Base-by-base conservation (phyloP, 2,329 filamentous ascomycete genomes). In the Cladosporium halotolerans region DNA sequence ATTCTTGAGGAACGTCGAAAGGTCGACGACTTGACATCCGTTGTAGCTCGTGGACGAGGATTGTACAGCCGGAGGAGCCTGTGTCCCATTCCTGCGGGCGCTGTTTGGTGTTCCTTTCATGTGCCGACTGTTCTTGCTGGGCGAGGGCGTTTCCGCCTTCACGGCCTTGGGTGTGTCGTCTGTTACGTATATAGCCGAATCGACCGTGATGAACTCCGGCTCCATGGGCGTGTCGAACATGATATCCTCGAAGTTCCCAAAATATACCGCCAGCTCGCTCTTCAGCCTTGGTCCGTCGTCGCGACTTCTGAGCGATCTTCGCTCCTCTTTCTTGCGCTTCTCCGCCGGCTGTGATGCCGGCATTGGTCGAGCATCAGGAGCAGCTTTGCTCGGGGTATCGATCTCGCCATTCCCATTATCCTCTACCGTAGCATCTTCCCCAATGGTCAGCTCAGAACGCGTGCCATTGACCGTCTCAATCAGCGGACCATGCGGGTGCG, bases 231-330 rank as follows among this genome's bases (percentile, higher is more conserved):
- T 14, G 66, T 95, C 88, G 57, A 88, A 90, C 72, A 97, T 89
- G 60, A 96, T 82, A 68, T 95, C 89, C 71, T 96, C 91, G 70
- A 96, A 97, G 65, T 95, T 91, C 49, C 88, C 84, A 66, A 97
- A 96, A 72, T 96, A 97, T 45, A 83, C 81, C 36, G 90, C 85
- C 57, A 97, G 78, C 66, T 96, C 91, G 72, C 90, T 96, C 77
- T 95, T 96, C 72, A 90, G 85, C 62, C 89, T 80, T 48, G 85
- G 85, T 9, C 86, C 87, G 63, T 80, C 80, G 67, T 95, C 89
- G 64, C 95, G 88, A 49, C 89, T 95, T 58, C 92, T 82, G 68
- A 96, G 75, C 67, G 89, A 92, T 64, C 91, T 75, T 68, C 81
- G 86, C 61, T 88, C 84, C 56, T 83, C 62, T 53, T 63, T 58